Conservation (phyloP, 495 filamentous ascomycete genomes). For the Hypoxylon rickii region DNA sequence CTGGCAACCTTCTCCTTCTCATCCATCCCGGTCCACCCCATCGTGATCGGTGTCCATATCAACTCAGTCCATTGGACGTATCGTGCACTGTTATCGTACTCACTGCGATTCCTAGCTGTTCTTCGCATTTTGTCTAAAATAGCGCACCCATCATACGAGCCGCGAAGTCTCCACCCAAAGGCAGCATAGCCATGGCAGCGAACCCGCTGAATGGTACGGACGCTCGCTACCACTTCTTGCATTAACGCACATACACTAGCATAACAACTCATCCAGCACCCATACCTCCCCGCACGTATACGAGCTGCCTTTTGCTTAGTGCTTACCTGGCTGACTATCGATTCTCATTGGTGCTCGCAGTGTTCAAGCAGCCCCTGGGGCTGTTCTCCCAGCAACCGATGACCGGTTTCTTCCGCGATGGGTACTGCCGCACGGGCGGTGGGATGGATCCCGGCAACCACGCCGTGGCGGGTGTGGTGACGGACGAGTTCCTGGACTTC, state of each 20-base stretch:
- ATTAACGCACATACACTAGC: neutral
- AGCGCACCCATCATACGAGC: conserved; percentile 27
- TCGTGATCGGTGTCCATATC: too few species aligned
- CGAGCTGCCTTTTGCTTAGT: conserved; percentile 19
- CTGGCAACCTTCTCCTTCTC: too few species aligned
- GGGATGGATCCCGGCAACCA: conserved; percentile 52
- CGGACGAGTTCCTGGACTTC: conserved; percentile 64
- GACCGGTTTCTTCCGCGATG: conserved; percentile 64
- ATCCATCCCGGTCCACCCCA: too few species aligned
- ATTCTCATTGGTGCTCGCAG: conserved; percentile 35
- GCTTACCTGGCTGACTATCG: conserved; percentile 4
- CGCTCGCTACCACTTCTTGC: conserved; percentile 14
- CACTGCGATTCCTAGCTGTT: neutral
- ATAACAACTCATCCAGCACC: conserved; percentile 24
- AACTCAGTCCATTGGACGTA: neutral
- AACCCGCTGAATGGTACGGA: conserved; percentile 23
- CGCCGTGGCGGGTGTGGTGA: conserved; percentile 57
- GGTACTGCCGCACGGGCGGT: conserved; percentile 60
- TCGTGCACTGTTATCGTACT: neutral
- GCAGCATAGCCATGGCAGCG: conserved; percentile 19
- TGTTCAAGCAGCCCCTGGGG: conserved; percentile 60
- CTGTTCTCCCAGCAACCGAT: conserved; percentile 60
- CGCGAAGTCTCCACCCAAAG: conserved; percentile 16
- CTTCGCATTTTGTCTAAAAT: conserved; percentile 12
- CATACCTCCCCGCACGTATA: conserved; percentile 33